phyloP scores from a whole-genome alignment of 2,329 filamentous ascomycete species.

The Epichloe brachyelytri region DNA sequence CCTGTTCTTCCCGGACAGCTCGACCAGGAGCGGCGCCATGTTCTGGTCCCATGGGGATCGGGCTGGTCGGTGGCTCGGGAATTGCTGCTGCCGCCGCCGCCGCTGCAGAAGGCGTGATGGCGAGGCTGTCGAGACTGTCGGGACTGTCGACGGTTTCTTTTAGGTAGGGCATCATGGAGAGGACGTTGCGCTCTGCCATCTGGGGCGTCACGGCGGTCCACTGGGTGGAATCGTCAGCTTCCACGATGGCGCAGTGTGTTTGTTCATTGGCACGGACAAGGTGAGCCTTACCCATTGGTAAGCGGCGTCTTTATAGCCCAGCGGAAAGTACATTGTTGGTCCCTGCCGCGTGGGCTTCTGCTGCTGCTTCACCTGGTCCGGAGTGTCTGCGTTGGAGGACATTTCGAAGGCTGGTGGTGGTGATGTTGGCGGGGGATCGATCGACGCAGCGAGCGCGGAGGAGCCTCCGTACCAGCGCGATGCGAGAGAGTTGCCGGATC shows the following conservation, averaged over 20 bases:
- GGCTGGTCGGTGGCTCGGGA: constrained; percentile 28
- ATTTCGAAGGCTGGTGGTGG: constrained; percentile 13
- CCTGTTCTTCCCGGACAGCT: constrained; percentile 72
- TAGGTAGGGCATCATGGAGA: constrained; percentile 75
- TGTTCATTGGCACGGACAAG: not conserved
- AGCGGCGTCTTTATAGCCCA: constrained; percentile 84
- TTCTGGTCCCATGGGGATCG: constrained; percentile 73
- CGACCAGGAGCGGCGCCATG: constrained; percentile 81
- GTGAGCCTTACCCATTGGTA: constrained; percentile 64
- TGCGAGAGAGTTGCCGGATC: too few relatives aligned
- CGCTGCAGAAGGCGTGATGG: too few relatives aligned
- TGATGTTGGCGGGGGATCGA: too few relatives aligned
- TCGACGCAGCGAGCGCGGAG: too few relatives aligned
- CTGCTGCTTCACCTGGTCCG: constrained; percentile 14
- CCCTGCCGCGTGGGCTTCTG: constrained; percentile 13
- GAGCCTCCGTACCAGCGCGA: too few relatives aligned
- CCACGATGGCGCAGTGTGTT: not conserved
- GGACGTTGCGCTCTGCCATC: constrained; percentile 74
- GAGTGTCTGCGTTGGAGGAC: constrained; percentile 17
- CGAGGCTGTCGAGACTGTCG: too few relatives aligned
- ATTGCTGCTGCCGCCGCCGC: too few relatives aligned
- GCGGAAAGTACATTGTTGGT: constrained; percentile 51
- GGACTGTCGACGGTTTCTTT: constrained; percentile 60
- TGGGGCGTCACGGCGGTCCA: constrained; percentile 78
- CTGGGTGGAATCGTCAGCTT: constrained; percentile 27